Evolutionary conservation across 208 protist genomes (phyloP), one percentile per base, ranked within the genome.

Genomic region (Wallacemonas collosoma): DNA sequence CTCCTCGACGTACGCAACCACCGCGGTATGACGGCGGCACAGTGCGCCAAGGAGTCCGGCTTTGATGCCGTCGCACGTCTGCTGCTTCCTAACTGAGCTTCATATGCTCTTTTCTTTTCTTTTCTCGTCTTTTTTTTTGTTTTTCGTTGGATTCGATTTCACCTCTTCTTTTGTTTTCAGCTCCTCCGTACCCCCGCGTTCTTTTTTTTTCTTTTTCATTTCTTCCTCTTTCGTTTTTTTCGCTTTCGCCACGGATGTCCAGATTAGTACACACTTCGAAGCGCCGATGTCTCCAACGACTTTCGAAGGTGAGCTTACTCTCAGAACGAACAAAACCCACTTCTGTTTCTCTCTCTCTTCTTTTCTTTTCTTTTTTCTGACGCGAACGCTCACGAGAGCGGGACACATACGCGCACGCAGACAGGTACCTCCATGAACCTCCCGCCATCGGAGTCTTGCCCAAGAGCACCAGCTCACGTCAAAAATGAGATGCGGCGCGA

Each of bases 11-110:
- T 85, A 71, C 74, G 61, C 26, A 92, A 93, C 62, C 47, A 72
- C 8, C 78, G 78, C 2, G 81, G 82, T 48, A 65, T 83, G 70
- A 91, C 86, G 15, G 81, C 90, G 38, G 87, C 90, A 0, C 87
- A 95, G 73, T 87, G 85, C 63, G 87, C 90, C 1, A 84, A 86
- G 70, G 87, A 91, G 64, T 77, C 77, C 8, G 87, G 90, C 43
- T 95, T 95, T 64, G 55, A 67, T 17, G 75, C 82, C 11, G 71
- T 95, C 44, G 82, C 87, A 9, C 56, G 74, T 38, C 77, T 92
- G 69, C 75, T 94, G 38, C 53, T 86, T 35, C 77, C 82, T 6
- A 76, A 71, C 55, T 82, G 61, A 74, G 51, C 14, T 26, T 56
- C 14, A 36, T 1, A 35, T 38, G 4, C 53, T 44, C 63, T 47